Percentiles rank a stretch among this genome's conserved stretches.
These are phyloP conservation scores for Talaromyces trachyspermus DNA, from an alignment of 495 filamentous ascomycete species.

Conservation along the genomic window DNA sequence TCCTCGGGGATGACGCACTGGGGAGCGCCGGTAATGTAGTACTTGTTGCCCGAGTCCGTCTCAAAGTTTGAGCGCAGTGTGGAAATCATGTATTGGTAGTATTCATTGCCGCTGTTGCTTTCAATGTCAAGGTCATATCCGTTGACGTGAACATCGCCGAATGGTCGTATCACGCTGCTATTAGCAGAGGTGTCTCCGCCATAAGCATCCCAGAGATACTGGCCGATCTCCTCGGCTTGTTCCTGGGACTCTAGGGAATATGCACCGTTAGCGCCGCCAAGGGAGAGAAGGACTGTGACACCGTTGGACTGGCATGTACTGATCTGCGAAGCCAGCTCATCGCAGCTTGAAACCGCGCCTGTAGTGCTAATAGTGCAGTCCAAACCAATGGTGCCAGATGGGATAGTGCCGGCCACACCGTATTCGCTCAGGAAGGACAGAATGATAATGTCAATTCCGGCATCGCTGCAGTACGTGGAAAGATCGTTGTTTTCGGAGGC, in stretches of 20 bases:
- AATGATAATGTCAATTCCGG: slow-evolving; percentile 42
- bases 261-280: slow-evolving; percentile 36
- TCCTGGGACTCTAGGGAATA: slow-evolving; percentile 30
- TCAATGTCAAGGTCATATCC: slow-evolving; percentile 53
- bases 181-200: slow-evolving; percentile 31
- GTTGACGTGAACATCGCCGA: slow-evolving; percentile 46
- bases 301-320: slow-evolving; percentile 41
- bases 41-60: slow-evolving; percentile 34
- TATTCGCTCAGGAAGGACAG: slow-evolving; percentile 45
- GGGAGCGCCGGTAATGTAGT: slow-evolving; percentile 51
- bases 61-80: slow-evolving; percentile 40
- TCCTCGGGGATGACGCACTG: slow-evolving; percentile 50
- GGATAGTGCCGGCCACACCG: slow-evolving; percentile 19
- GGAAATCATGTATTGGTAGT: slow-evolving; percentile 37
- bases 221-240: slow-evolving; percentile 40
- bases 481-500: slow-evolving; percentile 35
- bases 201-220: slow-evolving; percentile 47
- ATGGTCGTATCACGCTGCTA: slow-evolving; percentile 32
- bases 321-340: slow-evolving; percentile 37
- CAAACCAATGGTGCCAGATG: slow-evolving; percentile 19
- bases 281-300: slow-evolving; percentile 41
- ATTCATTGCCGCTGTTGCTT: slow-evolving; percentile 18
- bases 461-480: slow-evolving; percentile 29
- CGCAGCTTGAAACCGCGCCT: slow-evolving; percentile 22
- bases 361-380: slow-evolving; percentile 17